Evolutionary conservation across 306 rosid genomes (phyloP), one percentile per base, ranked within the genome.

Genomic region (Gillenia trifoliata): DNA sequence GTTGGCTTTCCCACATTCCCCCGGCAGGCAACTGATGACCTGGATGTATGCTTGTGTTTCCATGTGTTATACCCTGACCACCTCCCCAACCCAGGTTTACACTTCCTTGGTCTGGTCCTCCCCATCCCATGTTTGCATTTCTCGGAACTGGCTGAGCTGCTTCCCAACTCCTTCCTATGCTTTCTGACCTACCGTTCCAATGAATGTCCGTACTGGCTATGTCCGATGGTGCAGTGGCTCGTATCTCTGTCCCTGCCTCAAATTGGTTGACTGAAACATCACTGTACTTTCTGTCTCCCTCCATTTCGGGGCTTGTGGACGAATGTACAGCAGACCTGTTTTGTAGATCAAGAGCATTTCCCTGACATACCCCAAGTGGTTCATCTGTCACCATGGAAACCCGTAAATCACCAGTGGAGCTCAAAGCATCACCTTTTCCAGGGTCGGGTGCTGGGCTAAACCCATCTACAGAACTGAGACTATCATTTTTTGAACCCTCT

Each of bases 361-460:
- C 75, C 62, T 72, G 84, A 70, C 66, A 73, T 56, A 64, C 59
- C 43, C 69, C 59, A 20, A 29, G 70, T 55, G 83, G 82, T 75
- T 85, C 96, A 57, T 85, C 94, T 28, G 81, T 75, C 68, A 78
- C 87, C 12, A 79, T 55, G 0, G 90, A 86, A 52, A 85, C 79
- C 65, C 86, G 90, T 75, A 87, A 68, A 86, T 92, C 94, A 61
- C 80, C 78, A 0, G 93, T 85, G 50, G 99, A 90, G 83, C 97
- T 90, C 74, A 94, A 79, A 71, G 92, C 92, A 73, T 86, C 96
- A 47, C 96, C 86, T 81, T 88, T 95, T 79, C 91, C 97, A 15
- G 85, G 89, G 73, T 88, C 98, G 30, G 82, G 89, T 66, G 87
- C 83, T 23, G 99, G 93, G 80, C 88, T 79, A 75, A 92, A 89